Evolutionary conservation across 805 yeast genomes (phyloP).

Genomic region (Zygotorulaspora florentina): DNA sequence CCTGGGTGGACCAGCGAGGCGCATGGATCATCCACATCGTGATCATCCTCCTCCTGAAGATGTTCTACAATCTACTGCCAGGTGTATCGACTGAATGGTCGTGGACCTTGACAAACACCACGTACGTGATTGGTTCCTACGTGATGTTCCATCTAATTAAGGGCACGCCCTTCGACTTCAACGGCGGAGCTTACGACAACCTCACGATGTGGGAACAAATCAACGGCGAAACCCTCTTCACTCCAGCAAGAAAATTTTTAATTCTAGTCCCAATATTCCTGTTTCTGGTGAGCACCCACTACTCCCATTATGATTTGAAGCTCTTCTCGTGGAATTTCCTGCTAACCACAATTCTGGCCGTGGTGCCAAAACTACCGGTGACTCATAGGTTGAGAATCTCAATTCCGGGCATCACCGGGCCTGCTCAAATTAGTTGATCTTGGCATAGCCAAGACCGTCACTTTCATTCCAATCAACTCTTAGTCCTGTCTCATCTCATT

Average conservation of each 20-base stretch:
- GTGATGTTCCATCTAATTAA: conserved; percentile 95
- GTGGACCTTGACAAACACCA: conserved; percentile 90
- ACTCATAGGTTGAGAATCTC: conserved; percentile 73
- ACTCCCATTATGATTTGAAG: conserved; percentile 76
- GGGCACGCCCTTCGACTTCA: conserved; percentile 96
- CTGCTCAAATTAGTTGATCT: conserved; percentile 34
- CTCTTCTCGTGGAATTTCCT: conserved; percentile 70
- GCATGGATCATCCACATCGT: conserved; percentile 95
- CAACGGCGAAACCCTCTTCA: conserved; percentile 92
- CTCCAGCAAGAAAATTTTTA: conserved; percentile 91
- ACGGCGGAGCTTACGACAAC: conserved; percentile 92
- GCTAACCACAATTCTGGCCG: conserved; percentile 77
- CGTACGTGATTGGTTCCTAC: conserved; percentile 87
- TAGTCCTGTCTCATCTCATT: not conserved
- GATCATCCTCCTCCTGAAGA: conserved; percentile 65
- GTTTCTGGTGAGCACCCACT: conserved; percentile 84
- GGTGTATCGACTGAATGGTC: conserved; percentile 77
- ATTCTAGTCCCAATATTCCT: conserved; percentile 89
- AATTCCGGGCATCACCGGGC: conserved; percentile 45
- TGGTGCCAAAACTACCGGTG: conserved; percentile 84
- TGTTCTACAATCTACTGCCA: conserved; percentile 75
- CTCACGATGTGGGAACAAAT: conserved; percentile 98
- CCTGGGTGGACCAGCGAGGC: conserved; percentile 94
- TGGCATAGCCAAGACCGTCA: not conserved
- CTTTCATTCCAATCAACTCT: no score